Conservation (phyloP, 2,329 filamentous ascomycete genomes). For the Akanthomyces lecanii region DNA sequence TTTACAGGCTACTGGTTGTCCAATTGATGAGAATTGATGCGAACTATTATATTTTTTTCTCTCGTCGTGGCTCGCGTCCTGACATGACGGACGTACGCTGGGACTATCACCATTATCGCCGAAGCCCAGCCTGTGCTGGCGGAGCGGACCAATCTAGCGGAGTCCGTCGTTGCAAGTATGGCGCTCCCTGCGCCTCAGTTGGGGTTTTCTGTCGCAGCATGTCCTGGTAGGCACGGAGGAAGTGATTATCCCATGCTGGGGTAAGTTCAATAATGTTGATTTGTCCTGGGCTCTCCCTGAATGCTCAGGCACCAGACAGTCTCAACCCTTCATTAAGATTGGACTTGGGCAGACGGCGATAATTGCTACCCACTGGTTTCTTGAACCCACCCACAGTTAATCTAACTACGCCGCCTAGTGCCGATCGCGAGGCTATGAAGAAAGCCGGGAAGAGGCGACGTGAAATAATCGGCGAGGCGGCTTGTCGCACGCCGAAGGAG, state of each 20-base stretch:
- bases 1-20: not conserved
- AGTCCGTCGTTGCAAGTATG: not conserved
- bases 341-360: too few species aligned
- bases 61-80: not conserved
- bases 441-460: too few species aligned
- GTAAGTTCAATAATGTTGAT: too few species aligned
- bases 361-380: too few species aligned
- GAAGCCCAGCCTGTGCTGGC: not conserved
- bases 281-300: too few species aligned
- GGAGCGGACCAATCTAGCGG: not conserved
- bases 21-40: not conserved
- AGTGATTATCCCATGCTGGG: not conserved
- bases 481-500: too few species aligned
- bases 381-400: too few species aligned
- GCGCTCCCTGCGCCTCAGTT: not conserved
- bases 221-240: not conserved
- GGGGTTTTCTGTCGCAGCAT: not conserved
- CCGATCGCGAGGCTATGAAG: too few species aligned
- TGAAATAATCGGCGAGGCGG: too few species aligned
- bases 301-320: too few species aligned
- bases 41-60: not conserved
- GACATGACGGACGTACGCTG: not conserved
- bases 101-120: constrained; percentile 7
- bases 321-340: too few species aligned
- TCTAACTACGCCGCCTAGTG: too few species aligned